phyloP scores from a whole-genome alignment of 805 yeast species.

The Ogataea polymorpha region DNA sequence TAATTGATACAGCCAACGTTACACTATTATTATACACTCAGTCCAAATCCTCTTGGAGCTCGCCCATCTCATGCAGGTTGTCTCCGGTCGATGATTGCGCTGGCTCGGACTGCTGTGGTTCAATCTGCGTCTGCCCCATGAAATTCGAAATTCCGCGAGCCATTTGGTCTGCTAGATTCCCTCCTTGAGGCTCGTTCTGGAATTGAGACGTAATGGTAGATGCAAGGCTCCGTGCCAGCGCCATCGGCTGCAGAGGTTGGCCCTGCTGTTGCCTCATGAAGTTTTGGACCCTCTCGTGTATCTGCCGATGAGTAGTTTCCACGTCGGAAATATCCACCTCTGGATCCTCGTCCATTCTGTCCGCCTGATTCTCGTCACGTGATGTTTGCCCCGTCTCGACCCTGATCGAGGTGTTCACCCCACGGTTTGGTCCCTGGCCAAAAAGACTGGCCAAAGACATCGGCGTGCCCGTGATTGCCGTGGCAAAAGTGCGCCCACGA shows the following conservation, averaged over 20 bases:
- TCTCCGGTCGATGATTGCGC: not conserved
- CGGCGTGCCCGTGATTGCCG: slow-evolving; percentile 17
- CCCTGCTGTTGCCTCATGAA: slow-evolving; percentile 14
- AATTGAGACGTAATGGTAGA: slow-evolving; percentile 14
- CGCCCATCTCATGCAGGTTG: slow-evolving; percentile 7
- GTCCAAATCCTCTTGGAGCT: slow-evolving; percentile 10
- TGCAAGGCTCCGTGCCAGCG: slow-evolving; percentile 16
- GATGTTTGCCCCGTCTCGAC: slow-evolving; percentile 7
- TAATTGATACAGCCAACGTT: slow-evolving; percentile 5
- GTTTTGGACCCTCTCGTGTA: slow-evolving; percentile 15
- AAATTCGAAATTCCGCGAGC: slow-evolving; percentile 18
- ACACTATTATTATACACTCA: slow-evolving; percentile 1
- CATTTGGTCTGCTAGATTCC: slow-evolving; percentile 17
- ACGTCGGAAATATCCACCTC: slow-evolving; percentile 14
- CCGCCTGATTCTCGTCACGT: slow-evolving; percentile 4
- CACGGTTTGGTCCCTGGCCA: slow-evolving; percentile 3
- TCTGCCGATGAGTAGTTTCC: slow-evolving; percentile 13
- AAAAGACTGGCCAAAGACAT: slow-evolving; percentile 15
- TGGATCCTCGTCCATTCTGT: slow-evolving; percentile 19
- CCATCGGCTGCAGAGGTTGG: slow-evolving; percentile 9
- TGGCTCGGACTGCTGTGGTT: slow-evolving; percentile 1
- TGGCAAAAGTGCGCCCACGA: slow-evolving; percentile 16
- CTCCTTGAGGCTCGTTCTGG: slow-evolving; percentile 2
- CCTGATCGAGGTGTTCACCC: slow-evolving; percentile 9
- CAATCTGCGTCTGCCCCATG: slow-evolving; percentile 7